A percentile compares a stretch with the other conserved stretches of the same genome.
Evolutionary conservation across 352 stramenopile genomes (phyloP).

Genomic region (Pilasporangium apinafurcum): DNA sequence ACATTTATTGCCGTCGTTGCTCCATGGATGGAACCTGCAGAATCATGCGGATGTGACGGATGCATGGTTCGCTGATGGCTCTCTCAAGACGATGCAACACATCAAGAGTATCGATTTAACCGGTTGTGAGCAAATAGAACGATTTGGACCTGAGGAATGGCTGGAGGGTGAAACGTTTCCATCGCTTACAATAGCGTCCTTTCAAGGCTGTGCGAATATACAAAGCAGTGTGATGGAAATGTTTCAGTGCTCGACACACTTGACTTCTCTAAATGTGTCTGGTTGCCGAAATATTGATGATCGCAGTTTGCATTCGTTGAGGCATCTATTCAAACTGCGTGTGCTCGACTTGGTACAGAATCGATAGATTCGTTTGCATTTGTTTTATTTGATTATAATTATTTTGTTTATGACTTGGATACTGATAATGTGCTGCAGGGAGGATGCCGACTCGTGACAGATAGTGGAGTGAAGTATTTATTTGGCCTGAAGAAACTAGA

Average conservation of each 20-base stretch:
- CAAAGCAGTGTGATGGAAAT: constrained; percentile 37
- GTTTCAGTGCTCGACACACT: constrained; percentile 46
- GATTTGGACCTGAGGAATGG: constrained; percentile 32
- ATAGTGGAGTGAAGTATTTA: constrained; percentile 47
- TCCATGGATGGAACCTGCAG: constrained; percentile 52
- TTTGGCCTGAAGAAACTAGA: constrained; percentile 33
- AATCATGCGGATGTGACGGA: constrained; percentile 42
- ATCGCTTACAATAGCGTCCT: constrained; percentile 37
- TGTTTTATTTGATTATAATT: background rate
- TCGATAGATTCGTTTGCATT: no score
- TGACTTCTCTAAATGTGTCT: constrained; percentile 50
- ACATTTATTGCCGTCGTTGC: constrained; percentile 34
- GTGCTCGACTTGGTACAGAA: constrained; percentile 56
- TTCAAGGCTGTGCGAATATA: constrained; percentile 40
- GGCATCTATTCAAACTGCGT: constrained; percentile 26
- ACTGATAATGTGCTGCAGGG: constrained; percentile 12
- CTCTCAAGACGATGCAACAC: constrained; percentile 27
- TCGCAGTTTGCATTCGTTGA: constrained; percentile 31
- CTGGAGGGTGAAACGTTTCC: constrained; percentile 40
- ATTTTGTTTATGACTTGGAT: background rate
- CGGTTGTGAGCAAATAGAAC: constrained; percentile 41
- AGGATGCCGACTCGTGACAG: constrained; percentile 44
- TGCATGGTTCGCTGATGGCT: constrained; percentile 61
- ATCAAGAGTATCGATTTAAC: constrained; percentile 54
- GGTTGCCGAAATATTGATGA: constrained; percentile 61